A percentile compares a stretch with the other conserved stretches of the same genome.
Evolutionary conservation across 106 monocot species (phyloP).

Genomic region (Gastrodia elata): DNA sequence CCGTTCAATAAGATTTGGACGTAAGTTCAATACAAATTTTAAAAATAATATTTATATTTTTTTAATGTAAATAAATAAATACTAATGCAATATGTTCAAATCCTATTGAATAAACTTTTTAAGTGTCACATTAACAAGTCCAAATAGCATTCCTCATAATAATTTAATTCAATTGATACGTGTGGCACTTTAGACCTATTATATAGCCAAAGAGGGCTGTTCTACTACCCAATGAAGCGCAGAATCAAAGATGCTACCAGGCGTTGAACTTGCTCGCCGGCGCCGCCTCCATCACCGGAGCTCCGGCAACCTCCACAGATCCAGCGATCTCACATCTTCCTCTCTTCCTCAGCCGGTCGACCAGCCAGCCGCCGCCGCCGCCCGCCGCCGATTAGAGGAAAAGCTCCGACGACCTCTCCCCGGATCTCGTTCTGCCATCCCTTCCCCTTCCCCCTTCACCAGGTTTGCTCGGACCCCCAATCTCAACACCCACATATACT

Average conservation of each 20-base stretch:
- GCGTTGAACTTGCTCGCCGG: slow-evolving; percentile 55
- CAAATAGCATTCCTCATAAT: no score
- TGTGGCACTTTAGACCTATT: no score
- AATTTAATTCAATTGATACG: no score
- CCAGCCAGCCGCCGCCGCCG: slow-evolving; percentile 31
- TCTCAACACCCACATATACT: no score
- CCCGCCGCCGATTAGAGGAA: slow-evolving; percentile 42
- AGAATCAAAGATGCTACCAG: slow-evolving; percentile 46
- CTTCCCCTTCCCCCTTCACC: neutral
- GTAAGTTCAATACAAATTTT: no score
- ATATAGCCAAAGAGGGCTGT: no score
- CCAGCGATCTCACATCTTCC: neutral
- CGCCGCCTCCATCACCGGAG: slow-evolving; percentile 39
- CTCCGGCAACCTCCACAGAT: neutral
- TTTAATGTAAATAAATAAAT: no score
- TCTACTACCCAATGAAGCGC: neutral
- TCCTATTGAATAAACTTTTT: no score
- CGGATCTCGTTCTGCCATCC: neutral
- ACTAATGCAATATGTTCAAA: no score
- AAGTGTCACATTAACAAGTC: no score
- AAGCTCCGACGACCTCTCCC: slow-evolving; percentile 24
- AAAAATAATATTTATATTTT: no score
- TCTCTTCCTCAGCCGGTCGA: slow-evolving; percentile 9
- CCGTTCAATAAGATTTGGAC: no score
- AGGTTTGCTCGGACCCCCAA: slow-evolving; percentile 10